Base-by-base conservation (phyloP, 805 yeast species). In the Zygosaccharomyces siamensis region DNA sequence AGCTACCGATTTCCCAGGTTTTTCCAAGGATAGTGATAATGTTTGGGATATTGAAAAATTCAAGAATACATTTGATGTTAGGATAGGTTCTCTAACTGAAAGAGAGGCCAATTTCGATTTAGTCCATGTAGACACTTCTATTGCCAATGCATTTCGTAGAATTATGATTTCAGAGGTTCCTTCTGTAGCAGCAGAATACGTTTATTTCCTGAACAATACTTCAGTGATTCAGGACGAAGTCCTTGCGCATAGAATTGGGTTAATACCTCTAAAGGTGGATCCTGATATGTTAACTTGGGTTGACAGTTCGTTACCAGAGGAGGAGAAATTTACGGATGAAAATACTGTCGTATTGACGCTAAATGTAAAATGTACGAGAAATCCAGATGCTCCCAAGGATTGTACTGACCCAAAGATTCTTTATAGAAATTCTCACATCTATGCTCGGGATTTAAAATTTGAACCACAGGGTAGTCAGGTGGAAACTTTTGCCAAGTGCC, bases 191-290 rank as follows among this genome's bases (percentile, higher is more conserved):
- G 86, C 96, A 20, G 99, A 93, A 69, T 81, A 87, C 53, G 89
- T 93, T 14, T 89, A 84, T 65, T 78, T 93, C 51, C 86, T 86
- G 73, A 92, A 89, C 76, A 93, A 93, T 70, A 93, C 99, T 1
- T 88, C 97, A 1, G 97, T 93, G 43, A 88, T 93, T 55, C 97
- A 90, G 68, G 99, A 93, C 68, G 99, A 93, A 72, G 97, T 93
- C 16, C 77, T 93, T 56, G 92, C 99, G 4, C 97, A 89, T 65
- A 82, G 99, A 73, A 83, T 93, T 54, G 99, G 99, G 43, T 76
- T 93, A 55, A 77, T 92, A 43, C 99, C 99, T 30, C 75, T 93
- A 58, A 85, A 84, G 57, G 86, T 89, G 40, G 95, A 89, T 66
- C 98, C 99, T 11, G 99, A 93, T 70, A 68, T 75, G 64, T 72